Evolutionary conservation across 148 eudicot species (phyloP), one percentile per base, ranked within the genome.

Genomic region (Simmondsia chinensis): DNA sequence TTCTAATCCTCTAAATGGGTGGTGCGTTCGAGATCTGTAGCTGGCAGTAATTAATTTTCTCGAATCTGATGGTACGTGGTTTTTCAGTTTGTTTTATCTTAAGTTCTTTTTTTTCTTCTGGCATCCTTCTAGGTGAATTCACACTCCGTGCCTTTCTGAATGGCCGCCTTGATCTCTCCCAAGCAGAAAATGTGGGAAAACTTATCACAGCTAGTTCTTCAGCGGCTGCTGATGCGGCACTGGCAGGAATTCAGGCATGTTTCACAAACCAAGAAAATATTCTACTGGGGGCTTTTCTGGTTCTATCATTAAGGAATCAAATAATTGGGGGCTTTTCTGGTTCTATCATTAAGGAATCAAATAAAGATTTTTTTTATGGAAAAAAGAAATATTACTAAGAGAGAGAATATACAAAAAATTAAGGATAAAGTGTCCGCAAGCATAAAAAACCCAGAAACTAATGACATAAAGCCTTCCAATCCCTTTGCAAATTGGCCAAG

Each of bases 61-160:
- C n/a, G n/a, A n/a, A n/a, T n/a, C n/a, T n/a, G n/a, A n/a, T n/a
- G n/a, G 33, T 23, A 40, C 14, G 26, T 6, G 26, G 10, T 14
- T 16, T 6, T 13, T 39, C 20, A 32, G 18, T 29, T 35, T 37
- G 33, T 23, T 9, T 13, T 19, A 38, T 20, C 30, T 54, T 28
- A 11, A 20, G 11, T 2, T 12, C 2, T 12, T 39, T 16, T 23
- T 25, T 35, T 20, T 14, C 17, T n/a, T 37, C 33, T 39, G n/a
- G n/a, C n/a, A n/a, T n/a, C 42, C 39, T 67, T 28, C 29, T 56
- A 93, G 99, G 99, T 1, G 99, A 93, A 70, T 93, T 93, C 72
- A 93, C 99, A 28, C 94, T 93, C 16, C 89, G 99, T 28, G 94
- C 99, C 43, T 93, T 86, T 68, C 54, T 93, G 33, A 93, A 93